Evolutionary conservation across 495 filamentous ascomycete genomes (phyloP).

Genomic region (Aspergillus mulundensis): DNA sequence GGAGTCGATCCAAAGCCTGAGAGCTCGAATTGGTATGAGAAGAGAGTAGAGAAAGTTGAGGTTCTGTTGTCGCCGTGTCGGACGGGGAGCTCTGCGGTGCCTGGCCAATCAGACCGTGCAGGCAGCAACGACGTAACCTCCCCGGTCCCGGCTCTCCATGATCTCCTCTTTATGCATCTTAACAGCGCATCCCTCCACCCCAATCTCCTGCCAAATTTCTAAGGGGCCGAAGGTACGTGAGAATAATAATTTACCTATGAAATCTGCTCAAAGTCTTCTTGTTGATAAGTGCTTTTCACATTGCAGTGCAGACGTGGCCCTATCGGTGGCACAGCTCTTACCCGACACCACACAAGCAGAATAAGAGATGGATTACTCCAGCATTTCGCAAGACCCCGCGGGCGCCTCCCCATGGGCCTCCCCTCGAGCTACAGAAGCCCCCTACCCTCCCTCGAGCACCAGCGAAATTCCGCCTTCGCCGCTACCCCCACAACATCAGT

Average conservation of each 20-base stretch:
- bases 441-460: constrained; percentile 46
- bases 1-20: not conserved
- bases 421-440: constrained; percentile 57
- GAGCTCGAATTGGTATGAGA: not conserved
- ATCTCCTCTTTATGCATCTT: constrained; percentile 6
- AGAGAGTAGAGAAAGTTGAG: constrained; percentile 1
- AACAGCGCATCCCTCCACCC: not conserved
- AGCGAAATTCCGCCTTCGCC: constrained; percentile 57
- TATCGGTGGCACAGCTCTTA: constrained; percentile 21
- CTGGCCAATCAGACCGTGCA: constrained; percentile 22
- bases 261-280: not conserved
- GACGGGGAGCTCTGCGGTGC: constrained; percentile 13
- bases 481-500: constrained; percentile 36
- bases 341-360: constrained; percentile 4
- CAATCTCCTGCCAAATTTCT: constrained; percentile 4
- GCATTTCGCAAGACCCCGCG: constrained; percentile 65
- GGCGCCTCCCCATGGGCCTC: constrained; percentile 79
- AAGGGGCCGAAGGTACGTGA: constrained; percentile 8
- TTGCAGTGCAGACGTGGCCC: constrained; percentile 20
- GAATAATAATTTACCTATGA: not conserved
- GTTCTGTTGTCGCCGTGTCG: not conserved
- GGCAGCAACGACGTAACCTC: constrained; percentile 26
- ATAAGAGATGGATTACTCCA: constrained; percentile 74
- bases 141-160: constrained; percentile 4
- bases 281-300: constrained; percentile 12